A percentile compares a stretch with the other conserved stretches of the same genome.
Evolutionary conservation across 2,329 filamentous ascomycete species (phyloP).

Genomic region (Ophioceras dolichostomum): DNA sequence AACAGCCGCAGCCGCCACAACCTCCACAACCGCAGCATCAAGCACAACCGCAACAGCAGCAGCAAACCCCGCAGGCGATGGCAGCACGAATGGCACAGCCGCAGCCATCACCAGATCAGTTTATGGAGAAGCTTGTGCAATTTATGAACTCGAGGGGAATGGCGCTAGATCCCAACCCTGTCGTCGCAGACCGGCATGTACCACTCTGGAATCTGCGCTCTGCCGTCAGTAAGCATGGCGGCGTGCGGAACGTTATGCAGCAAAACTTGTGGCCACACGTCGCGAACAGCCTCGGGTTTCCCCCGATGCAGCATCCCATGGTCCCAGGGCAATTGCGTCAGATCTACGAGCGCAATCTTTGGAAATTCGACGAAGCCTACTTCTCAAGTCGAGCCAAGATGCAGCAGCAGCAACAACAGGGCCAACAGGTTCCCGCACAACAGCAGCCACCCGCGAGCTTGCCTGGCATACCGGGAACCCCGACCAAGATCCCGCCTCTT

Average conservation of each 20-base stretch:
- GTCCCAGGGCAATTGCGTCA: conserved; percentile 59
- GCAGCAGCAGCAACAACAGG: conserved; percentile 34
- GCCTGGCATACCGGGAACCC: conserved; percentile 29
- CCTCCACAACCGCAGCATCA: too few relatives aligned
- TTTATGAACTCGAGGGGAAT: conserved; percentile 67
- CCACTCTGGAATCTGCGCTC: conserved; percentile 69
- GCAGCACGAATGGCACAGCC: conserved; percentile 10
- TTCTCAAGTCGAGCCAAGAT: conserved; percentile 40
- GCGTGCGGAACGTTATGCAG: conserved; percentile 60
- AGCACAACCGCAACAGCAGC: too few relatives aligned
- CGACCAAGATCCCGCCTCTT: conserved; percentile 25
- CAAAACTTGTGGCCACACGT: conserved; percentile 64
- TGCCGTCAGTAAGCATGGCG: conserved; percentile 62
- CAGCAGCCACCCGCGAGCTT: conserved; percentile 25
- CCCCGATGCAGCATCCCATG: conserved; percentile 48
- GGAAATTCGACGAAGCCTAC: conserved; percentile 64
- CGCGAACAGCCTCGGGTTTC: conserved; percentile 51
- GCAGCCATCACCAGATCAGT: conserved; percentile 48
- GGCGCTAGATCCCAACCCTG: conserved; percentile 62
- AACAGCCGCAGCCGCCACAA: too few relatives aligned
- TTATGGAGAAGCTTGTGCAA: conserved; percentile 63
- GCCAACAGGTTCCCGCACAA: conserved; percentile 26
- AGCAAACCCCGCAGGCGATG: conserved; percentile 3
- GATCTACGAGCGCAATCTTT: conserved; percentile 65
- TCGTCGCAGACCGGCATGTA: conserved; percentile 61